Evolutionary conservation across 176 grass and related monocot species (phyloP), one percentile per base, ranked within the genome.

Genomic region (Miscanthus lutarioriparius): DNA sequence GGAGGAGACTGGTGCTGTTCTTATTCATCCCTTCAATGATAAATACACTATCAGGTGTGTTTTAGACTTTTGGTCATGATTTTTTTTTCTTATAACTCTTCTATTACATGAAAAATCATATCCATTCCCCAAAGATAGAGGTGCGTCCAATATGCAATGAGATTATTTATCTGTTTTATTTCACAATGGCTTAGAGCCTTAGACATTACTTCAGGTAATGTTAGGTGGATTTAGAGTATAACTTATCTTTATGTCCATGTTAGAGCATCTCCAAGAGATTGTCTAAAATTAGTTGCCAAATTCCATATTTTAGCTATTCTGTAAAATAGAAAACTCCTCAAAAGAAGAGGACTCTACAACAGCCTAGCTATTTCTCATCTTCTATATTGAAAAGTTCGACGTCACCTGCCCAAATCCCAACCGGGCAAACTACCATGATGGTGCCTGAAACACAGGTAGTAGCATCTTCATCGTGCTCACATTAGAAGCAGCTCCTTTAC

Each of bases 21-120:
- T 98, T 73, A 58, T 95, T 85, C 95, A 98, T 87, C 95, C 95
- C 32, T 98, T 93, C 87, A 98, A 98, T 74, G 63, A 95, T 90
- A 94, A 89, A 37, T 87, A 82, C 33, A 98, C 88, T 76, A 95
- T 98, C 38, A 98, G 92, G 92, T 98, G 15, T 75, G 23, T 39
- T 88, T 78, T 75, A 4, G 26, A 11, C 22, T 39, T 88, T 64
- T 76, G 13, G 4, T 22, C 43, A 27, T 71, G 5, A 27, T 37
- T n/a, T 11, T 36, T 36, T 93, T 90, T 20, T 74, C 19, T 1
- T 64, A 61, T 23, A 83, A 6, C 40, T 79, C 13, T 40, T 80
- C 27, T 77, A 48, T 28, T 40, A 16, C 49, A 17, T 38, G 4
- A 70, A 37, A 33, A 39, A 73, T 15, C 22, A 30, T 51, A 15